Evolutionary conservation across 805 yeast genomes (phyloP).

Genomic region (Starmerella gropengiesseri): DNA sequence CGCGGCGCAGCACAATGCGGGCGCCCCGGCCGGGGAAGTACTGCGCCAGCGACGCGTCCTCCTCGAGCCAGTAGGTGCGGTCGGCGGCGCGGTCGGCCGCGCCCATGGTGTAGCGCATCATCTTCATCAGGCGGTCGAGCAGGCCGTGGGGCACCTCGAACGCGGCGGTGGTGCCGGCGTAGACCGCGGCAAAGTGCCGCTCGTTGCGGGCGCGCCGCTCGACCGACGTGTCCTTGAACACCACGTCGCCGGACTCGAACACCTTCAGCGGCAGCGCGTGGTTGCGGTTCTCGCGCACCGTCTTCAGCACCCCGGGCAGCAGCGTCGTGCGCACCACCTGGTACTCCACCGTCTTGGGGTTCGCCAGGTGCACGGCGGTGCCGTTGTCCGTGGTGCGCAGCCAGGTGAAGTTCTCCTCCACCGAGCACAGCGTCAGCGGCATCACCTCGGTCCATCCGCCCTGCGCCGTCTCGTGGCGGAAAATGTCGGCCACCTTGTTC

Average conservation of each 20-base stretch:
- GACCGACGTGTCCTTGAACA: constrained; percentile 60
- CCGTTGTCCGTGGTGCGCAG: constrained; percentile 60
- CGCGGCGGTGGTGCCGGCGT: constrained; percentile 90
- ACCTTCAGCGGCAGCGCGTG: constrained; percentile 91
- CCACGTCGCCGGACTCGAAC: constrained; percentile 92
- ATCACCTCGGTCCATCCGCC: constrained; percentile 93
- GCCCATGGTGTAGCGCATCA: constrained; percentile 80
- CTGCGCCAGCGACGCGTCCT: constrained; percentile 36
- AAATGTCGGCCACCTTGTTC: constrained; percentile 81
- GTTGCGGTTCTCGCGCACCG: constrained; percentile 90
- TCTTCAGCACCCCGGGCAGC: constrained; percentile 88
- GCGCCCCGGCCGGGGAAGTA: constrained; percentile 99
- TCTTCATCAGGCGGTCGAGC: constrained; percentile 89
- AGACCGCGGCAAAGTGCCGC: constrained; percentile 90
- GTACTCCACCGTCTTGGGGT: constrained; percentile 93
- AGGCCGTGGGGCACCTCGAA: constrained; percentile 92
- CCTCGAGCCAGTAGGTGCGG: constrained; percentile 51
- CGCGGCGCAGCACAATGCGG: constrained; percentile 51
- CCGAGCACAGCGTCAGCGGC: constrained; percentile 92
- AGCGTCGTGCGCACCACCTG: constrained; percentile 95
- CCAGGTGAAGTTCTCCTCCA: constrained; percentile 89
- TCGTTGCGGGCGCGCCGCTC: constrained; percentile 89
- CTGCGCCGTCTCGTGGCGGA: constrained; percentile 83
- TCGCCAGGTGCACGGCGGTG: constrained; percentile 74
- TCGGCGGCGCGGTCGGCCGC: constrained; percentile 42